These are phyloP conservation scores for Protoeuglena noctilucae DNA, from an alignment of 139 green algal species.

Conservation along the genomic window DNA sequence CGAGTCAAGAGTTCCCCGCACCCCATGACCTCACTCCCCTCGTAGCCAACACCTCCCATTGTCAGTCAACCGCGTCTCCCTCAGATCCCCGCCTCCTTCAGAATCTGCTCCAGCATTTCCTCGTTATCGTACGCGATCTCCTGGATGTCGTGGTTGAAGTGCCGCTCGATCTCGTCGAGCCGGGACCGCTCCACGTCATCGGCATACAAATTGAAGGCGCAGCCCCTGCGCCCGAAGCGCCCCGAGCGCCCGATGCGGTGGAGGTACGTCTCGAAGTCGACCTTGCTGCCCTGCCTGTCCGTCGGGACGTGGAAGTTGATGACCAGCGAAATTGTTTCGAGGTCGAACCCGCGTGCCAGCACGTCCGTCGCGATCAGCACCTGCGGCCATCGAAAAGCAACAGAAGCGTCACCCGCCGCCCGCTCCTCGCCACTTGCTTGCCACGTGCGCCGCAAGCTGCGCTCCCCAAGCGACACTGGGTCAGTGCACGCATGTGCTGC, in stretches of 20 bases:
- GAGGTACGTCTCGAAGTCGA: constrained; percentile 93
- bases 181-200: constrained; percentile 24
- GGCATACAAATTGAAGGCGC: constrained; percentile 62
- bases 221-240: constrained; percentile 87
- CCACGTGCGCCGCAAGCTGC: neutral
- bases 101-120: constrained; percentile 58
- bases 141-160: constrained; percentile 71
- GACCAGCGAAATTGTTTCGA: constrained; percentile 86
- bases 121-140: constrained; percentile 64
- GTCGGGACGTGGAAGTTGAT: constrained; percentile 94
- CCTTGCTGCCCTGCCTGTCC: constrained; percentile 51
- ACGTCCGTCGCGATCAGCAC: constrained; percentile 96
- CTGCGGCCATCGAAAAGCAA: no score
- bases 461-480: constrained; percentile 3
- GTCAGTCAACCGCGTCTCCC: no score
- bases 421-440: no score
- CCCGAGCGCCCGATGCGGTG: constrained; percentile 90
- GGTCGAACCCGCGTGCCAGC: constrained; percentile 87
- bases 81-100: constrained; percentile 72
- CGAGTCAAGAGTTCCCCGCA: no score
- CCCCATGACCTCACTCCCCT: no score
- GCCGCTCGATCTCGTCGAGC: constrained; percentile 50
- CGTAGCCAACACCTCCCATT: no score
- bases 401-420: no score
- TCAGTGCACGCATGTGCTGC: neutral